Conservation (phyloP, 148 eudicot genomes). For the Rhododendron ferrugineum region DNA sequence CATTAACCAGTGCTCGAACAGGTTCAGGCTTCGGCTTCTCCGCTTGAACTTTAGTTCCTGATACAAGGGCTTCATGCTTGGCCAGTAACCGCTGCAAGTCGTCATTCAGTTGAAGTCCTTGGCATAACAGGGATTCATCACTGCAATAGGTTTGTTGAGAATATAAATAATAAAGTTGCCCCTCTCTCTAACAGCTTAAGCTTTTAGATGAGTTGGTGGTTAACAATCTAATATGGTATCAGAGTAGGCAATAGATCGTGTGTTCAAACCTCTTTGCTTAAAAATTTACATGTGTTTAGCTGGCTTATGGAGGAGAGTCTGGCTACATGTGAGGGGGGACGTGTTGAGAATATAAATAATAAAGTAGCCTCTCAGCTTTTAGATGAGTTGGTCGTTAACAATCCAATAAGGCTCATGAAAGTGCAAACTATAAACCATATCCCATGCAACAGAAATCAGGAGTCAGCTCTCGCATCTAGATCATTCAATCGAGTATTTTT, state of each 20-base stretch:
- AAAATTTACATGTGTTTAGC: not conserved
- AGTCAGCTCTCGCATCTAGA: not conserved
- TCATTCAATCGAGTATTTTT: not conserved
- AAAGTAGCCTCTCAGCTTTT: not conserved
- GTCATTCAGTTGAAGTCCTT: slow-evolving; percentile 88
- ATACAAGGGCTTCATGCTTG: slow-evolving; percentile 72
- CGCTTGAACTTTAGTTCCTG: slow-evolving; percentile 35
- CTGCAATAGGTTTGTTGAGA: slow-evolving; percentile 28
- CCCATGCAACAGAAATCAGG: not conserved
- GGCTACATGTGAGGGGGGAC: not conserved
- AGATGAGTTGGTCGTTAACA: not conserved
- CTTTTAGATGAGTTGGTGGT: not conserved
- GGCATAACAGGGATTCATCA: slow-evolving; percentile 89
- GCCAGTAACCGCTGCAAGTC: slow-evolving; percentile 83
- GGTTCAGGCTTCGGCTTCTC: slow-evolving; percentile 56
- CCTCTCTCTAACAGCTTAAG: not conserved
- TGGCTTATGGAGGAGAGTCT: not conserved
- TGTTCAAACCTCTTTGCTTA: not conserved
- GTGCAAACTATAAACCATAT: not conserved
- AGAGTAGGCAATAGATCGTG: not conserved
- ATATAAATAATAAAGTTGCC: not conserved
- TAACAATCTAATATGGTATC: not conserved
- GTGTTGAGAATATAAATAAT: no score
- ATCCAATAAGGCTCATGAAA: not conserved
- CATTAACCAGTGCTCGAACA: slow-evolving; percentile 40